Evolutionary conservation across 306 rosid species (phyloP), one percentile per base, ranked within the genome.

Genomic region (Citrullus colocynthis): DNA sequence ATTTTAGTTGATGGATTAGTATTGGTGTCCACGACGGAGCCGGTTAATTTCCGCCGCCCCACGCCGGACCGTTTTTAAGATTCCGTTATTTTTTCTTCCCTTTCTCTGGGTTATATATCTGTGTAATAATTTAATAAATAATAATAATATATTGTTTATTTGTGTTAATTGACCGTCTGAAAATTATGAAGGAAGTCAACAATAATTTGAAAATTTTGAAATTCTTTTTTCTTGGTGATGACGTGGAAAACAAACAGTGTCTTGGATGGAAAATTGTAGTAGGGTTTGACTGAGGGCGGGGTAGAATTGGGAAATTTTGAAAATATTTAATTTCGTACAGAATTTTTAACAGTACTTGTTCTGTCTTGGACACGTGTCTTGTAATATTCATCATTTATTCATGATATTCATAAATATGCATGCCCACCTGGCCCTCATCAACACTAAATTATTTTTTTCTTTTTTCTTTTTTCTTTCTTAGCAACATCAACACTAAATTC

Each of bases 1-100:
- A 71, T 48, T 71, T 45, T 71, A 71, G 59, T 71, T 48, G 0
- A 44, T 69, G 18, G n/a, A 69, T 44, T 48, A 8, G 42, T 48
- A 71, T 71, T 71, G 76, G 76, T 28, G 58, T 71, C 59, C 76
- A 71, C 76, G 76, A 71, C 59, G 76, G 59, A 71, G 59, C 59
- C 42, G 59, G 21, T 45, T 48, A 1, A 28, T 13, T 48, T 30
- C 59, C 76, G 59, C 76, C 76, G 76, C 48, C 59, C 76, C 41
- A 20, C 36, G 55, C 75, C 59, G 76, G 76, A n/a, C 32, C 32
- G 57, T 21, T 24, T 44, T 3, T 5, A 14, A 42, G 3, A 71
- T 44, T 45, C 28, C 18, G 0, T 45, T 6, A 24, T 24, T 45
- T 3, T 6, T 6, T 24, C 1, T 12, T 13, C 11, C 11, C 6